Conservation (phyloP, 805 yeast genomes). For the Clavispora phyllophila region DNA sequence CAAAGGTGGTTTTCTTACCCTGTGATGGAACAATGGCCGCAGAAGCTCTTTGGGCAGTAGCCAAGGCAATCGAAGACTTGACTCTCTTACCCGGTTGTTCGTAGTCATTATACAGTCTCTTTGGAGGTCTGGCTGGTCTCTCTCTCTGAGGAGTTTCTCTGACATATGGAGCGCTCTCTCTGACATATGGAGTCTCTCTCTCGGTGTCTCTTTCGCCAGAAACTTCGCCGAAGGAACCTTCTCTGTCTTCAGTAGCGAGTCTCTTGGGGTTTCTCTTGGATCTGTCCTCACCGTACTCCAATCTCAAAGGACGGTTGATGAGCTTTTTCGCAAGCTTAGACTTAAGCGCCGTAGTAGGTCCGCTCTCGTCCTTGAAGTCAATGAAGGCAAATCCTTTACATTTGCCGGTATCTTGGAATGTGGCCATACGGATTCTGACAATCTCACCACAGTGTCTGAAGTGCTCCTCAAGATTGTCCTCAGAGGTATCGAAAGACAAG, state of each 20-base stretch:
- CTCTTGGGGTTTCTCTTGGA: conserved; percentile 61
- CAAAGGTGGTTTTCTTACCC: conserved; percentile 83
- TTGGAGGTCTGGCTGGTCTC: conserved; percentile 8
- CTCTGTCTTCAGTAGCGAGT: conserved; percentile 20
- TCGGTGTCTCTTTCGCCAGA: conserved; percentile 5
- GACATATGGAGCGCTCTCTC: conserved; percentile 1
- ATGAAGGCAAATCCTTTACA: conserved; percentile 95
- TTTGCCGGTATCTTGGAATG: conserved; percentile 94
- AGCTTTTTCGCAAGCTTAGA: conserved; percentile 63
- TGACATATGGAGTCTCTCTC: conserved; percentile 12
- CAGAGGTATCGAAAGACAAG: conserved; percentile 85
- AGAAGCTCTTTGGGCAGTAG: conserved; percentile 82
- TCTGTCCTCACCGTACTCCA: conserved; percentile 95
- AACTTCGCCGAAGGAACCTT: conserved; percentile 12
- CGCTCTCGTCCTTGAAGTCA: conserved; percentile 75
- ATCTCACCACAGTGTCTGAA: conserved; percentile 93
- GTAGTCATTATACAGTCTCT: conserved; percentile 11
- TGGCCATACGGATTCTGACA: conserved; percentile 83
- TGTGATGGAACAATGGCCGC: conserved; percentile 83
- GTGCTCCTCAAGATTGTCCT: conserved; percentile 69
- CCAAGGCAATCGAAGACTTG: conserved; percentile 80
- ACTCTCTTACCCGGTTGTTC: conserved; percentile 41
- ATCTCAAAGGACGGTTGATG: conserved; percentile 69
- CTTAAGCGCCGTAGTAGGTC: conserved; percentile 77
- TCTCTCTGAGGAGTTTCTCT: conserved; percentile 3